Base-by-base conservation (phyloP, 2,329 filamentous ascomycete species). In the Colletotrichum graminicola region DNA sequence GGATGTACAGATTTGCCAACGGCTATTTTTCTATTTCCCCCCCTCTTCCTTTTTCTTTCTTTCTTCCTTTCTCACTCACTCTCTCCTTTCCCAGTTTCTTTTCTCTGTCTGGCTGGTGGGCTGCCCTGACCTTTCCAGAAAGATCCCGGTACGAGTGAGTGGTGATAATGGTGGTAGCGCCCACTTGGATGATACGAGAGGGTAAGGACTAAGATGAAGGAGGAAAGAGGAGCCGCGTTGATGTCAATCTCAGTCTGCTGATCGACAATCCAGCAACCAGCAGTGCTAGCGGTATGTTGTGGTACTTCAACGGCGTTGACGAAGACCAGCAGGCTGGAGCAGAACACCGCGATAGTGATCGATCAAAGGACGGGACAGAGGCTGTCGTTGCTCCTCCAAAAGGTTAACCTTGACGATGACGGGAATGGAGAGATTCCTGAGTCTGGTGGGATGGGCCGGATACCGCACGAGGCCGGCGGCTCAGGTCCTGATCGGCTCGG, bases 161-260 rank as follows among this genome's bases (percentile, higher is more conserved):
- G 45, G 39, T 55, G 26, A 34, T 29, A 6, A n/a, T 29, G 36
- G 21, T 32, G 51, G 56, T 32, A 52, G 59, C 57, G 39, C 47
- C 45, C 54, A 41, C 52, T 43, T 47, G 10, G 66, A 55, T 45
- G 41, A 60, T n/a, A 49, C 54, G 66, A 64, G 52, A 39, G 18
- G 45, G 23, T 34, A 14, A 18, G 54, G 23, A 18, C 14, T 34
- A 29, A 36, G 12, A n/a, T 21, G 59, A 60, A 41, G 32, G 59
- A 63, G 57, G 49, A 51, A 62, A 68, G 64, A 64, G 45, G 59
- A 32, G 21, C 45, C 39, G 21, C 45, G 68, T 55, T 55, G 54
- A 59, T 62, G 52, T 34, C 59, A 52, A 47, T 59, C 36, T 54
- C 10, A n/a, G 21, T 52, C 49, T 47, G n/a, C 39, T 26, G 32